Evolutionary conservation across 2,329 filamentous ascomycete species (phyloP), one percentile per base, ranked within the genome.

Genomic region (Talaromyces piceae): DNA sequence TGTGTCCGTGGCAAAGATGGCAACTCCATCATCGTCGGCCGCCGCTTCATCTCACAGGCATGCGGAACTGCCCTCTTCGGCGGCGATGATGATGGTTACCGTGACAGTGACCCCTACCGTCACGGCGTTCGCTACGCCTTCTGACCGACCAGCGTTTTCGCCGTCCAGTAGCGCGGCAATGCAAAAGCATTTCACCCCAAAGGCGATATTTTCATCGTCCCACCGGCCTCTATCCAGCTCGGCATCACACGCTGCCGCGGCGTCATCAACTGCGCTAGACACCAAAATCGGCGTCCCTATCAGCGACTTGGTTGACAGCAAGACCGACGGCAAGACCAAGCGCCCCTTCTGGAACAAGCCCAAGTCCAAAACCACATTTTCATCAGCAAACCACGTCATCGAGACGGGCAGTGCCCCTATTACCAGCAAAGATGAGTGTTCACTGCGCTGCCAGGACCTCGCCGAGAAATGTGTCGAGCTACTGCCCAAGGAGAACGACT

Each of bases 361-460:
- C 3, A 5, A 33, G n/a, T n/a, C n/a, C 20, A 30, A 48, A 2
- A 16, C 41, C 31, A 49, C 45, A 8, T 26, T 41, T 11, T 27
- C 18, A 2, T 46, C 47, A 7, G 49, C 48, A 27, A 33, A 46
- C 12, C 51, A 31, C 26, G 23, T 45, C 37, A 49, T 49, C 4
- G 49, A 33, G n/a, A 26, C 39, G 4, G 43, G 8, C 7, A 43
- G 41, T 8, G 28, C 11, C 9, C 33, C 28, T 26, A 33, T 49
- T 7, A 44, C 49, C 9, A 44, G 27, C 41, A 53, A 53, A 47
- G 51, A 49, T 22, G 47, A 33, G 18, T 53, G 51, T 13, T 53
- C 51, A 4, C 6, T 49, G 46, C 46, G 47, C 13, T 53, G 51
- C 47, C 25, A 49, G 30, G 30, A 41, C n/a, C 28, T 49, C 39